Evolutionary conservation across 2,329 filamentous ascomycete genomes (phyloP), one percentile per base, ranked within the genome.

Genomic region (Xylaria sp.): DNA sequence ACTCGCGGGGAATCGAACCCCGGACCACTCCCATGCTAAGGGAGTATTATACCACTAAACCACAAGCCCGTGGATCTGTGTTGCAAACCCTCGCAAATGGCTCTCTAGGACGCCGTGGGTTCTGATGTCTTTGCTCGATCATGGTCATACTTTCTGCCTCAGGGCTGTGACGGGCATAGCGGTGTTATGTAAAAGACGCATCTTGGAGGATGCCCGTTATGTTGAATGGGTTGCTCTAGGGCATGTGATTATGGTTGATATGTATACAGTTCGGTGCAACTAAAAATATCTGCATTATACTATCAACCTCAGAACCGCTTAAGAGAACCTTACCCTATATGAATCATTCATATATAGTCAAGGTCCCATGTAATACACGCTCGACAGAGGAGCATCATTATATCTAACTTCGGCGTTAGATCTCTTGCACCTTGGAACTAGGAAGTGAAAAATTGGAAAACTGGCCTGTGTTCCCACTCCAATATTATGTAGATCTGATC

Each of bases 1-100:
- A 74, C 72, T 74, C 71, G 71, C 72, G 72, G 72, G 72, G 71
- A 74, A 74, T 74, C 65, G 72, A 74, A 74, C 72, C 72, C 71
- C 72, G 72, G 71, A 74, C 72, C 72, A 69, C 72, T 73, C 69
- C 71, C 72, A 74, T 73, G 71, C 71, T 73, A 73, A 73, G 71
- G 71, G 70, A 73, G 67, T 71, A 72, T 73, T 70, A 73, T 72
- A 73, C 71, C 71, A 72, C 70, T 73, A 73, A 70, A 73, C 71
- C 71, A 73, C 70, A 72, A 73, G 71, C 71, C 71, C 71, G 65
- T 60, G 59, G 48, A 54, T 23, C 17, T 42, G 11, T 31, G 15
- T 4, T 38, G 2, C 7, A 33, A 10, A 1, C 3, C 13, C n/a
- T 20, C 3, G 23, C 20, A 58, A 51, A 42, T 11, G 10, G n/a